Conservation (phyloP, 768 basidiomycete genomes). For the Boletus coccyginus region DNA sequence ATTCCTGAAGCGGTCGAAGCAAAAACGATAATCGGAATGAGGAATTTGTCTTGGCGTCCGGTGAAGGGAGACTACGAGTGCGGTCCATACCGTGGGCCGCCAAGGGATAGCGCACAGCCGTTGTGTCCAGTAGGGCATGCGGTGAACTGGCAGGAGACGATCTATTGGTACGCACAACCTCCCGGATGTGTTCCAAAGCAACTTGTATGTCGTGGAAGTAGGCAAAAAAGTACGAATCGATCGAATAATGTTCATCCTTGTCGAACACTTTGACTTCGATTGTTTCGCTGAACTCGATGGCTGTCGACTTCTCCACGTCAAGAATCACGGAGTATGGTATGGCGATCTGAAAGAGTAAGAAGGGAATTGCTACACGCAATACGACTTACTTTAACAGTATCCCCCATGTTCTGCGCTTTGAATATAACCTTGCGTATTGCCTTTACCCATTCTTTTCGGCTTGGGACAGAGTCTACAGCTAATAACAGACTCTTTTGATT, state of each 20-base stretch:
- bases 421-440: slow-evolving; percentile 92
- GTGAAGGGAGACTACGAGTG: slow-evolving; percentile 36
- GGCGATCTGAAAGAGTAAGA: slow-evolving; percentile 59
- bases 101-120: slow-evolving; percentile 37
- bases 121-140: slow-evolving; percentile 55
- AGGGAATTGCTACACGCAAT: neutral
- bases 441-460: slow-evolving; percentile 94
- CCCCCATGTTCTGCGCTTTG: slow-evolving; percentile 94
- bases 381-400: slow-evolving; percentile 78
- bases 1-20: slow-evolving; percentile 67
- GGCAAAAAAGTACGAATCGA: slow-evolving; percentile 92
- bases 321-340: slow-evolving; percentile 89
- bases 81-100: slow-evolving; percentile 37
- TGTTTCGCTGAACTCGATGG: slow-evolving; percentile 95
- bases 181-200: slow-evolving; percentile 80
- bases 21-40: slow-evolving; percentile 64
- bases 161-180: slow-evolving; percentile 62
- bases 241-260: slow-evolving; percentile 67
- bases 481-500: slow-evolving; percentile 73
- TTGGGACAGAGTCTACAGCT: slow-evolving; percentile 76
- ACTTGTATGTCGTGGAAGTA: slow-evolving; percentile 82
- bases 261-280: slow-evolving; percentile 93
- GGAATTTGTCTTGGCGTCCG: slow-evolving; percentile 36
- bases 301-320: slow-evolving; percentile 83
- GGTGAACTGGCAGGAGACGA: slow-evolving; percentile 23